Percentiles rank a stretch among this genome's conserved stretches.
These are phyloP conservation scores for Clitocybe nebularis DNA, from an alignment of 1,284 basidiomycete species.

Conservation along the genomic window DNA sequence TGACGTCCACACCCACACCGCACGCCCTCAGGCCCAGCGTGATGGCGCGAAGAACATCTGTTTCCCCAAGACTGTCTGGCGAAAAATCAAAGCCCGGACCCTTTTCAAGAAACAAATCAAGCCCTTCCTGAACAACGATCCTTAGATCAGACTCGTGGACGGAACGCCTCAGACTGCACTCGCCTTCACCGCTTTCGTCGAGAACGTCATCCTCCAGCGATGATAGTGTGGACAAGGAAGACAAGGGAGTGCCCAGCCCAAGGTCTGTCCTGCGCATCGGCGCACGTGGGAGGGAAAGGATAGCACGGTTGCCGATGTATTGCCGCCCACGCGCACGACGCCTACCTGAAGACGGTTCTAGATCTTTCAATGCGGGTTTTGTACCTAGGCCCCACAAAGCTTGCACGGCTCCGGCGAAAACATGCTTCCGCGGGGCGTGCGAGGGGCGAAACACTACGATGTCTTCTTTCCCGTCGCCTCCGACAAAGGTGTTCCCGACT, in stretches of 20 bases:
- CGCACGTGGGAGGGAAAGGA: slow-evolving; percentile 8
- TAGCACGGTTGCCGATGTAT: slow-evolving; percentile 18
- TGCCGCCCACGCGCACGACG: slow-evolving; percentile 10
- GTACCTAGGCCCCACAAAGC: slow-evolving; percentile 23
- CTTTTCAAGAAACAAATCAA: slow-evolving; percentile 12
- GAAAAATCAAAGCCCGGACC: slow-evolving; percentile 15
- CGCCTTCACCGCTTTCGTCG: slow-evolving; percentile 15
- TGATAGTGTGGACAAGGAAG: slow-evolving; percentile 6
- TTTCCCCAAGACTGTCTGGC: slow-evolving; percentile 19
- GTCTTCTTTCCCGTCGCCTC: slow-evolving; percentile 10
- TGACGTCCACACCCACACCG: slow-evolving; percentile 9
- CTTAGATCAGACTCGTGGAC: slow-evolving; percentile 15
- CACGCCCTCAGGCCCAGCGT: slow-evolving; percentile 18
- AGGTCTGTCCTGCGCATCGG: not conserved
- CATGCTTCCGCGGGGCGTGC: slow-evolving; percentile 13
- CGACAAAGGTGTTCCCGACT: slow-evolving; percentile 19
- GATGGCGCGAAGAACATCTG: slow-evolving; percentile 23
- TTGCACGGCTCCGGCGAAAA: slow-evolving; percentile 28
- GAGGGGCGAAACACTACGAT: slow-evolving; percentile 11
- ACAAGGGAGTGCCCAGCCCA: slow-evolving; percentile 9
- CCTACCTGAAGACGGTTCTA: slow-evolving; percentile 10
- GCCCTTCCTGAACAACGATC: slow-evolving; percentile 13
- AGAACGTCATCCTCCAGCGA: slow-evolving; percentile 3
- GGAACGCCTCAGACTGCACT: slow-evolving; percentile 13
- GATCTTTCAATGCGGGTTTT: slow-evolving; percentile 12